Percentiles rank a stretch among this genome's conserved stretches.
These are phyloP conservation scores for Fusarium fujikuroi DNA, from an alignment of 2,329 filamentous ascomycete species.

Conservation along the genomic window DNA sequence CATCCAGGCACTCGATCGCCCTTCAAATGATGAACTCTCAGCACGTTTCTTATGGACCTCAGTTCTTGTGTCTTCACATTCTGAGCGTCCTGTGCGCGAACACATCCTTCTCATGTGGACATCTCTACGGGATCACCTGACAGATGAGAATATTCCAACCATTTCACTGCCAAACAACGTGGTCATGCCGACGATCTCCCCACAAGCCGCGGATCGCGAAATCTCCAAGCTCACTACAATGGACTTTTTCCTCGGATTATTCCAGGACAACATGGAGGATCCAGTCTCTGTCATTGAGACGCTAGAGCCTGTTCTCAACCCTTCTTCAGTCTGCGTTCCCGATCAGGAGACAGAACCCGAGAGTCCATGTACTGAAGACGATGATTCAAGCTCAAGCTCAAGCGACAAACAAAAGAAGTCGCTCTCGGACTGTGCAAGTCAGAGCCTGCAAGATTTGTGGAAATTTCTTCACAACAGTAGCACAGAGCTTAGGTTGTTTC, in stretches of 20 bases:
- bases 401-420: constrained; percentile 44
- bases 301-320: constrained; percentile 90
- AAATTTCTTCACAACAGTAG: constrained; percentile 86
- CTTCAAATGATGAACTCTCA: constrained; percentile 53
- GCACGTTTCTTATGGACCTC: constrained; percentile 69
- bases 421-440: constrained; percentile 63
- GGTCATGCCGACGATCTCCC: constrained; percentile 87
- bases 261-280: constrained; percentile 83
- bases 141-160: constrained; percentile 52
- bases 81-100: constrained; percentile 64
- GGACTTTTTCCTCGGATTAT: constrained; percentile 93
- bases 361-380: constrained; percentile 25
- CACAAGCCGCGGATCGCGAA: constrained; percentile 86
- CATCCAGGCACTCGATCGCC: constrained; percentile 51
- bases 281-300: constrained; percentile 89
- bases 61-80: constrained; percentile 63
- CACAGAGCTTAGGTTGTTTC: constrained; percentile 82
- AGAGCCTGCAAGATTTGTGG: constrained; percentile 79
- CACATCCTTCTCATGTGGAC: constrained; percentile 69
- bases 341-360: constrained; percentile 24
- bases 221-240: constrained; percentile 93
- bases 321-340: constrained; percentile 63
- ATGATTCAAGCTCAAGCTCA: constrained; percentile 23
- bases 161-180: constrained; percentile 83
- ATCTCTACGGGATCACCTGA: constrained; percentile 64